A percentile compares a stretch with the other conserved stretches of the same genome.
phyloP scores from a whole-genome alignment of 1,284 basidiomycete genomes.

The Malassezia brasiliensis region DNA sequence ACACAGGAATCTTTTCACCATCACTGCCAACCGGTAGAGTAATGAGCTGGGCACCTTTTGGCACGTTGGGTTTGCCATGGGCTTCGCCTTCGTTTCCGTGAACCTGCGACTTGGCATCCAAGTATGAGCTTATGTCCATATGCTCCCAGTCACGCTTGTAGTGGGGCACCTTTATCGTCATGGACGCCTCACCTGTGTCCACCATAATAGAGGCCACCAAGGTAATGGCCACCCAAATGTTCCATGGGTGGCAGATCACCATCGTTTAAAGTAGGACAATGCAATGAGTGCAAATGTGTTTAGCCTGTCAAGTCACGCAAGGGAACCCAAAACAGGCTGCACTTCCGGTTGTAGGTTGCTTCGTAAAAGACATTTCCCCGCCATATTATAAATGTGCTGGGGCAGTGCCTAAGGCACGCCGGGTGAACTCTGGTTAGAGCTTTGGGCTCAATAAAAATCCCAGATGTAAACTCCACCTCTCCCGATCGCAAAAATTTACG shows the following conservation, averaged over 20 bases:
- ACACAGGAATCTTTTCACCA: slow-evolving; percentile 23
- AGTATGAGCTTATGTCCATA: slow-evolving; percentile 2
- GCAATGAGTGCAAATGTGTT: too few species aligned
- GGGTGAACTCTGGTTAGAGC: too few species aligned
- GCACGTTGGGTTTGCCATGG: slow-evolving; percentile 22
- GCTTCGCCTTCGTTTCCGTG: slow-evolving; percentile 13
- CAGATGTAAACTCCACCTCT: too few species aligned
- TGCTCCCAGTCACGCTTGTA: neutral
- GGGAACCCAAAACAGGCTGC: too few species aligned
- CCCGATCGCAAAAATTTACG: too few species aligned
- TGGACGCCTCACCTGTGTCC: neutral
- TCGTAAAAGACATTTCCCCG: too few species aligned
- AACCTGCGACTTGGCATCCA: neutral
- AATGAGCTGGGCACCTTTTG: slow-evolving; percentile 26
- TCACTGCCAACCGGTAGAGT: slow-evolving; percentile 21
- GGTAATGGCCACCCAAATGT: neutral
- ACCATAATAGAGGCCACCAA: neutral
- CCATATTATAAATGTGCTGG: too few species aligned
- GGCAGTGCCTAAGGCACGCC: too few species aligned
- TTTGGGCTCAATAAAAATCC: too few species aligned
- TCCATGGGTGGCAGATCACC: neutral
- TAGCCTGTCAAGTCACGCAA: too few species aligned
- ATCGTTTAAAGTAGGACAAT: too few species aligned
- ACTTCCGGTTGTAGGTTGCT: too few species aligned
- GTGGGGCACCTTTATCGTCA: neutral